phyloP scores from a whole-genome alignment of 257 asterid genomes.

The Misopates orontium region DNA sequence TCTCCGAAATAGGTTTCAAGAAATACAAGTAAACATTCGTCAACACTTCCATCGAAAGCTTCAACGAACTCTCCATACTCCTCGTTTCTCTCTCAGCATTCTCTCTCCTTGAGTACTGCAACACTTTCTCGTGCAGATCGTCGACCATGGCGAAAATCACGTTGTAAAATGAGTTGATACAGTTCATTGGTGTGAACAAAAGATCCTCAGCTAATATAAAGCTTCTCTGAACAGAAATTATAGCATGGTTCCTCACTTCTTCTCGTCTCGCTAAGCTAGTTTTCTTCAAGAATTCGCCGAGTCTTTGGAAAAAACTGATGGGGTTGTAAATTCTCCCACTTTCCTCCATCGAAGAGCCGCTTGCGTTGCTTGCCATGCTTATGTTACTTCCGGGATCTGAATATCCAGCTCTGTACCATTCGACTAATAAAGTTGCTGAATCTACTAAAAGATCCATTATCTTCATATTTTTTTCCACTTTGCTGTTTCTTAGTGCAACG shows the following conservation, averaged over 20 bases:
- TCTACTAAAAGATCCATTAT: conserved; percentile 76
- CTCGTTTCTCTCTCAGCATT: conserved; percentile 83
- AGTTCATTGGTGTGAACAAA: conserved; percentile 62
- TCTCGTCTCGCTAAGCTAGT: conserved; percentile 91
- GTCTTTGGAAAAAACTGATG: conserved; percentile 58
- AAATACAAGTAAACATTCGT: conserved; percentile 62
- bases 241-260: conserved; percentile 84
- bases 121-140: conserved; percentile 84
- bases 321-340: conserved; percentile 46
- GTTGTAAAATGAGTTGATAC: conserved; percentile 66
- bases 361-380: conserved; percentile 44
- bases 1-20: conserved; percentile 69
- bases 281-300: conserved; percentile 80
- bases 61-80: conserved; percentile 86
- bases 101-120: conserved; percentile 80
- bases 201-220: conserved; percentile 73
- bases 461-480: conserved; percentile 64
- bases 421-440: conserved; percentile 63
- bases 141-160: conserved; percentile 85
- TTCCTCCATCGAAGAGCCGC: conserved; percentile 56
- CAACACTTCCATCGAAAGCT: conserved; percentile 75
- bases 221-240: conserved; percentile 65
- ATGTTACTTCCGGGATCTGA: conserved; percentile 66
- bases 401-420: conserved; percentile 73
- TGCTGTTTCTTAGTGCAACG: conserved; percentile 77